Evolutionary conservation across 768 basidiomycete genomes (phyloP), one percentile per base, ranked within the genome.

Genomic region (Calocybe cyanea): DNA sequence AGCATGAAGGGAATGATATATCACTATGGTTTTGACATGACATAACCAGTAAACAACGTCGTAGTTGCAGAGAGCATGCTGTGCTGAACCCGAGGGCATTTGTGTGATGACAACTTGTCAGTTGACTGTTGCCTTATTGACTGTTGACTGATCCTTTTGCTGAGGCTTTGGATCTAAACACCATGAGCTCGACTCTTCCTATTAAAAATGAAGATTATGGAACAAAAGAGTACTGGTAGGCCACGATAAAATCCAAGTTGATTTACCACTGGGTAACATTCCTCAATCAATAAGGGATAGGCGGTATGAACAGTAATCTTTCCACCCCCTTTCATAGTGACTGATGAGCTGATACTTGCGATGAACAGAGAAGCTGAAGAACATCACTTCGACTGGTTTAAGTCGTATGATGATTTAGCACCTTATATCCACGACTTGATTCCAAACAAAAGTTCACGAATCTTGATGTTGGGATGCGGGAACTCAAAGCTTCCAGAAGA

Each of bases 301-400:
- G 48, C 75, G 87, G 63, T 88, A 89, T 55, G 62, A 69, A n/a
- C 67, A 75, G 86, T 87, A 54, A 63, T 24, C 5, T 30, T 35
- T 41, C 24, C 15, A 15, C 46, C 40, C 17, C 6, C 11, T 28
- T 28, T 11, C 5, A 28, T 11, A 28, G 25, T 28, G 5, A 6
- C 25, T 28, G 25, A 28, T 28, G 25, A 28, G 25, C 25, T 28
- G 25, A 28, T 11, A 28, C 5, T 28, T 28, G 25, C 25, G 25
- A 28, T 41, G 36, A 41, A 43, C 54, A 87, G 86, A 55, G 82
- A 85, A 62, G 58, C 70, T 4, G 68, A 73, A 14, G 77, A 78
- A n/a, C 66, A 66, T 3, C 68, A 76, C 5, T 91, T 87, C 51
- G 90, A 92, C 65, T 92, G 90, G 90, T 91, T 91, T 70, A 91